Evolutionary conservation across 1,139 yeast genomes (phyloP).

Genomic region (Blastobotrys aristatus): DNA sequence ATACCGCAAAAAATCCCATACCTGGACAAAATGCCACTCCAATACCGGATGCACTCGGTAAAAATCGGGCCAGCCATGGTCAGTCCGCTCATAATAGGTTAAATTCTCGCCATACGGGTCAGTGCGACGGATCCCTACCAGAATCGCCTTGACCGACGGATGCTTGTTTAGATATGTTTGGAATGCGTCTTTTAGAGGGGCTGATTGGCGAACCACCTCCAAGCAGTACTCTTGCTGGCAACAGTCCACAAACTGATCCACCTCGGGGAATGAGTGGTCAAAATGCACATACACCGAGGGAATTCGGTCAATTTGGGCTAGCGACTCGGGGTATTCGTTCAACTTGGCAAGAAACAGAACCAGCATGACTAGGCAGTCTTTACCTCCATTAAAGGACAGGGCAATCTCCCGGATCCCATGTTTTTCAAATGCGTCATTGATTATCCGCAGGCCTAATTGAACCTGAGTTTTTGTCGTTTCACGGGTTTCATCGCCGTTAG

Average conservation of each 20-base stretch:
- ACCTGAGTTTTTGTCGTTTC: slow-evolving; percentile 30
- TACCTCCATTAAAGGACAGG: slow-evolving; percentile 83
- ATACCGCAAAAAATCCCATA: slow-evolving; percentile 63
- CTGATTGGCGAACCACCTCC: slow-evolving; percentile 30
- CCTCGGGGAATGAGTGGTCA: slow-evolving; percentile 60
- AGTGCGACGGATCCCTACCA: slow-evolving; percentile 75
- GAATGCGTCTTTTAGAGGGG: slow-evolving; percentile 61
- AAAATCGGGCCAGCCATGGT: slow-evolving; percentile 84
- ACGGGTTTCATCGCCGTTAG: slow-evolving; percentile 14
- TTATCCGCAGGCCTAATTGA: slow-evolving; percentile 30
- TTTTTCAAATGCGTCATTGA: slow-evolving; percentile 33
- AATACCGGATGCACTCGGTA: slow-evolving; percentile 74
- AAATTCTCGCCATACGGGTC: slow-evolving; percentile 70
- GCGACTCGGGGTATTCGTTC: slow-evolving; percentile 27
- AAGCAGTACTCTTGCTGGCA: slow-evolving; percentile 34
- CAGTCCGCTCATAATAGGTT: slow-evolving; percentile 58
- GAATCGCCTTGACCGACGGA: slow-evolving; percentile 52
- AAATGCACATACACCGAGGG: slow-evolving; percentile 65
- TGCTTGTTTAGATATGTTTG: slow-evolving; percentile 46
- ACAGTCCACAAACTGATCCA: slow-evolving; percentile 41
- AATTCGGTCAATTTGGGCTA: slow-evolving; percentile 23
- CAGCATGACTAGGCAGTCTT: slow-evolving; percentile 83
- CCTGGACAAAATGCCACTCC: slow-evolving; percentile 72
- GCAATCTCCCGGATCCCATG: slow-evolving; percentile 53
- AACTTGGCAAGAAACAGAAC: slow-evolving; percentile 59